Evolutionary conservation across 2,329 filamentous ascomycete species (phyloP), one percentile per base, ranked within the genome.

Genomic region (Dactylellina cionopaga): DNA sequence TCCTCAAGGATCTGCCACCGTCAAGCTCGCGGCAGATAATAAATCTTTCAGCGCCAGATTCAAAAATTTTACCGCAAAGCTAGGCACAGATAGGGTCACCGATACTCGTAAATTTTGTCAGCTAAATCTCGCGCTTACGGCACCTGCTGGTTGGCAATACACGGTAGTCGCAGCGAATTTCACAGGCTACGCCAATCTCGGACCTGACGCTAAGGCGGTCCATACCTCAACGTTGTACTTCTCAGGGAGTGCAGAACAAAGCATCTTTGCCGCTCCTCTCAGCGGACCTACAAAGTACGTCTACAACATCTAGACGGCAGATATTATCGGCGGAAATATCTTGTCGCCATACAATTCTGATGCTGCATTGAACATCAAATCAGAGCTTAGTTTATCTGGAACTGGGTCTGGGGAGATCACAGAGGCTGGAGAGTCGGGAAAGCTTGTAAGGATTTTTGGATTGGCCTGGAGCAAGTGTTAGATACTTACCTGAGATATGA

Each of bases 161-260:
- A 46, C 63, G 3, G 43, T 68, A 5, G 13, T 68, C 5, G 52
- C 52, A 25, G 46, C 63, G n/a, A 58, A 59, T 24, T 68, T 51
- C 17, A 59, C 54, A 1, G 63, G 63, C 1, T 39, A 37, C 17
- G 63, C 63, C 6, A 37, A 25, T 3, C 63, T 68, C 9, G 52
- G 54, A 6, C 3, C 41, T 9, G 31, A 46, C n/a, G 46, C 46
- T 24, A 58, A 52, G 24, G 52, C 52, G 2, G 31, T 13, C 15
- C 63, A 68, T 25, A 68, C 51, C 7, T 58, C 63, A 7, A 56
- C 63, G 1, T 6, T 58, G n/a, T 68, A 68, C 17, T 68, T 68
- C 13, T 58, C 63, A 5, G 63, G 63, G 3, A 59, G 54, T 27
- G 44, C 52, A 24, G 24, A 52, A 19, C 33, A 58, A 22, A 44